A percentile compares a stretch with the other conserved stretches of the same genome.
These are phyloP conservation scores for Wilcoxina mikolae DNA, from an alignment of 495 filamentous ascomycete genomes.

Conservation along the genomic window DNA sequence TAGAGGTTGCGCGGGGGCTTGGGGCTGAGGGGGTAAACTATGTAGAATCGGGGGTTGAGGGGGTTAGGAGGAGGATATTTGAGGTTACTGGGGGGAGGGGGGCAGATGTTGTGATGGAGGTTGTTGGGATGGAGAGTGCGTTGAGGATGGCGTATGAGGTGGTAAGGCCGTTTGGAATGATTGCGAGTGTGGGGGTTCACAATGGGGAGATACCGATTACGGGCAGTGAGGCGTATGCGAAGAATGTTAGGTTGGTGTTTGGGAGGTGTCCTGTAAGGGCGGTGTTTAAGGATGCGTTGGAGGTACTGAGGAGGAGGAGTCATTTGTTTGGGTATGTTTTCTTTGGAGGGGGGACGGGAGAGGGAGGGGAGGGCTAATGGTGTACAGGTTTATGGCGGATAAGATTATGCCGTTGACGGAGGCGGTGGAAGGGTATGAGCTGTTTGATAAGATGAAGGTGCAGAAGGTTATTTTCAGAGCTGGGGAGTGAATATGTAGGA, in stretches of 20 bases:
- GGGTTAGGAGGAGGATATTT: slow-evolving; percentile 51
- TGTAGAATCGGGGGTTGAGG: slow-evolving; percentile 50
- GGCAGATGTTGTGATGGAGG: slow-evolving; percentile 82
- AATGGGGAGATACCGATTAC: slow-evolving; percentile 77
- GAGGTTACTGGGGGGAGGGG: slow-evolving; percentile 71
- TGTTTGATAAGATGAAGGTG: slow-evolving; percentile 85
- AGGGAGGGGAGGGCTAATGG: slow-evolving; percentile 20
- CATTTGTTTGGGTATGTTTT: slow-evolving; percentile 57
- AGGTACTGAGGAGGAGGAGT: slow-evolving; percentile 67
- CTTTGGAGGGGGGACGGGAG: background rate
- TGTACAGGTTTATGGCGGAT: slow-evolving; percentile 71
- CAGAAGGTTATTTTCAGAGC: slow-evolving; percentile 60
- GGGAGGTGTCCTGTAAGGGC: slow-evolving; percentile 83
- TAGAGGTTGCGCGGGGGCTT: slow-evolving; percentile 59
- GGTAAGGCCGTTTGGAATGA: slow-evolving; percentile 70
- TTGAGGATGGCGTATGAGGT: slow-evolving; percentile 73
- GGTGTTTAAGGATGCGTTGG: slow-evolving; percentile 64
- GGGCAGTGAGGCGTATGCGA: slow-evolving; percentile 65
- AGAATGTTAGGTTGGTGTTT: slow-evolving; percentile 86
- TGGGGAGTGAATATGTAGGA: background rate
- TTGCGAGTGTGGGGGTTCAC: slow-evolving; percentile 84
- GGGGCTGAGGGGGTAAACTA: slow-evolving; percentile 86
- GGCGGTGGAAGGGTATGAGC: slow-evolving; percentile 75
- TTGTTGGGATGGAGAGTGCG: slow-evolving; percentile 74
- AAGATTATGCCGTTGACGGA: slow-evolving; percentile 79